A percentile compares a stretch with the other conserved stretches of the same genome.
phyloP scores from a whole-genome alignment of 495 filamentous ascomycete species.

The Podospora pseudoanserina region DNA sequence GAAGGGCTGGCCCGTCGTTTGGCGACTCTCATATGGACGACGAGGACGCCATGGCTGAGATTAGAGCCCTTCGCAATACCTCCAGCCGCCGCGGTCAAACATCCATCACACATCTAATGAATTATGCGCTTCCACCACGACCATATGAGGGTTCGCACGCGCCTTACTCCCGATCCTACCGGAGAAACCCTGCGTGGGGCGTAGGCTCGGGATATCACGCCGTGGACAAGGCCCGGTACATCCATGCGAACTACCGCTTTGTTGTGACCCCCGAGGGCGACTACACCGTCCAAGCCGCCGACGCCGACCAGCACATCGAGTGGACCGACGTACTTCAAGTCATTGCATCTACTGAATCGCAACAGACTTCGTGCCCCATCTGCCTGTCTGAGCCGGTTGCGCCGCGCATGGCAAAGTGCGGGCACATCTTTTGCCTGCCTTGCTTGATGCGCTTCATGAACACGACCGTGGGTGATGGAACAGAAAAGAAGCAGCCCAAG shows the following conservation, averaged over 20 bases:
- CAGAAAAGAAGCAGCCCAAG: constrained; percentile 55
- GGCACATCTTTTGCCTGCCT: constrained; percentile 94
- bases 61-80: constrained; percentile 77
- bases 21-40: constrained; percentile 37
- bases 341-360: constrained; percentile 82
- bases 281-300: constrained; percentile 74
- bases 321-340: constrained; percentile 91
- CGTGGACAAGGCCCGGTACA: constrained; percentile 87
- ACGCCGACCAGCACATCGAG: constrained; percentile 87
- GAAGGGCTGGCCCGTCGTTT: constrained; percentile 36
- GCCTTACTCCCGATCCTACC: constrained; percentile 47
- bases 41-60: constrained; percentile 81
- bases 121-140: constrained; percentile 78
- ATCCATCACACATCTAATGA: constrained; percentile 95
- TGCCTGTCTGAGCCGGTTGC: constrained; percentile 88
- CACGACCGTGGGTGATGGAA: constrained; percentile 66
- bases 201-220: constrained; percentile 88
- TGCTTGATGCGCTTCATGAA: constrained; percentile 97
- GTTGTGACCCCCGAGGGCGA: constrained; percentile 79
- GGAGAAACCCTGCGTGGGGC: constrained; percentile 74
- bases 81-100: constrained; percentile 88
- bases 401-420: constrained; percentile 95
- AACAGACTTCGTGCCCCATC: constrained; percentile 85
- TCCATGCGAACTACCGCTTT: constrained; percentile 97
- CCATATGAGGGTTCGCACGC: constrained; percentile 55